phyloP scores from a whole-genome alignment of 208 protist species.

The Leishmania martiniquensis region DNA sequence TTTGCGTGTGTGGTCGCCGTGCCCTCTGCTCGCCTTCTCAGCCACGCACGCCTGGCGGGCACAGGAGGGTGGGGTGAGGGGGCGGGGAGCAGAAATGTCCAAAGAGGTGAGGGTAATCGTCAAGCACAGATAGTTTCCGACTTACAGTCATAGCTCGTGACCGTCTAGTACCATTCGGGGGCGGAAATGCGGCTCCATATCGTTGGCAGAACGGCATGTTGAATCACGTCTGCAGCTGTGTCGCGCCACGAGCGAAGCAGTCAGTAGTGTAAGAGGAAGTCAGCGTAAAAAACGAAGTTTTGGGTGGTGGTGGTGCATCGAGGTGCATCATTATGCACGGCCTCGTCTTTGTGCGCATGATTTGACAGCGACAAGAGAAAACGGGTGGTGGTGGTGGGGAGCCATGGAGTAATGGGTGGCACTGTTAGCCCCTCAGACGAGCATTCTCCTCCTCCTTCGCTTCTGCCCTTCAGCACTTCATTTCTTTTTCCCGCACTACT shows the following conservation, averaged over 20 bases:
- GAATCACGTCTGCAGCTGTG: not conserved
- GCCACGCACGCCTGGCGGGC: not conserved
- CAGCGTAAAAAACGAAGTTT: not conserved
- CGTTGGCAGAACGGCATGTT: not conserved
- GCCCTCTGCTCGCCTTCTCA: too few relatives aligned
- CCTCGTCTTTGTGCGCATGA: too few relatives aligned
- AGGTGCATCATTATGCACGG: not conserved
- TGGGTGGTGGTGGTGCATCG: not conserved
- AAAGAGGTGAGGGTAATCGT: not conserved
- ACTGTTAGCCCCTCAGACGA: too few relatives aligned
- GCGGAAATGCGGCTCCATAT: not conserved
- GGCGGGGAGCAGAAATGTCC: not conserved
- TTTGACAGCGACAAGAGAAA: too few relatives aligned
- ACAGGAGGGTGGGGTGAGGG: not conserved
- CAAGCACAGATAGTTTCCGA: not conserved
- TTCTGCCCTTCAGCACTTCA: too few relatives aligned
- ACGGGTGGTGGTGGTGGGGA: too few relatives aligned
- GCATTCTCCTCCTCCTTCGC: too few relatives aligned
- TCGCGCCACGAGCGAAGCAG: not conserved
- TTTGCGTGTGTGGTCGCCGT: not conserved
- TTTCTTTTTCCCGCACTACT: too few relatives aligned
- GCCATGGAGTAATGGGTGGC: too few relatives aligned
- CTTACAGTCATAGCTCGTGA: not conserved
- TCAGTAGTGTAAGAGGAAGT: not conserved
- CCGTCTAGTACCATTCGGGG: not conserved